A percentile compares a stretch with the other conserved stretches of the same genome.
These are phyloP conservation scores for Aspergillaceae sp. DNA, from an alignment of 2,329 filamentous ascomycete genomes.

Conservation along the genomic window DNA sequence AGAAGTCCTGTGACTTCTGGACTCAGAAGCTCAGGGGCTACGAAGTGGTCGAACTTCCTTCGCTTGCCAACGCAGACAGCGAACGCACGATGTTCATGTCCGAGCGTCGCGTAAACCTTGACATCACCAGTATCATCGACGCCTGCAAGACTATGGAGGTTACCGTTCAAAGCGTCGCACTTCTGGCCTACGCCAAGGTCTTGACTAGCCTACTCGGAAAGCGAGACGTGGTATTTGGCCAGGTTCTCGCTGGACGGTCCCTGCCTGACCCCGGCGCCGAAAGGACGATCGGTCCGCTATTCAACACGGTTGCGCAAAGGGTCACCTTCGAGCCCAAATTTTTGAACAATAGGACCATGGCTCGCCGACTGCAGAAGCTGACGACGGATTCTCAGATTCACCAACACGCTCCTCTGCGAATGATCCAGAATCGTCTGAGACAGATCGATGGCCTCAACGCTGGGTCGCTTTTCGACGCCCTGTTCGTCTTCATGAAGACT, in stretches of 20 bases:
- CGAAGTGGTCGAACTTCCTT: constrained; percentile 13
- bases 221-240: constrained; percentile 36
- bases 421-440: constrained; percentile 41
- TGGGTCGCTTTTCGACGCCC: constrained; percentile 37
- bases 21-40: constrained; percentile 14
- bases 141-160: constrained; percentile 20
- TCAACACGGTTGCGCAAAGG: constrained; percentile 47
- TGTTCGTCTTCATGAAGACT: constrained; percentile 46
- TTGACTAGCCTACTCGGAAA: constrained; percentile 21
- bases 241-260: constrained; percentile 45
- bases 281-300: constrained; percentile 43
- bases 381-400: constrained; percentile 38
- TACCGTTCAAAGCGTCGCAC: constrained; percentile 21
- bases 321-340: constrained; percentile 25
- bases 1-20: constrained; percentile 33
- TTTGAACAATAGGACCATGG: constrained; percentile 32
- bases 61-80: constrained; percentile 5
- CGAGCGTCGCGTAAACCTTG: constrained; percentile 11
- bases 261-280: constrained; percentile 41
- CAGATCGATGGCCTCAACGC: constrained; percentile 23
- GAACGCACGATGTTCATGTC: constrained; percentile 12
- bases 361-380: constrained; percentile 38
- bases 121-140: constrained; percentile 9
- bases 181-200: constrained; percentile 23
- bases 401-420: constrained; percentile 45